Base-by-base conservation (phyloP, 805 yeast genomes). In the Priceomyces carsonii region DNA sequence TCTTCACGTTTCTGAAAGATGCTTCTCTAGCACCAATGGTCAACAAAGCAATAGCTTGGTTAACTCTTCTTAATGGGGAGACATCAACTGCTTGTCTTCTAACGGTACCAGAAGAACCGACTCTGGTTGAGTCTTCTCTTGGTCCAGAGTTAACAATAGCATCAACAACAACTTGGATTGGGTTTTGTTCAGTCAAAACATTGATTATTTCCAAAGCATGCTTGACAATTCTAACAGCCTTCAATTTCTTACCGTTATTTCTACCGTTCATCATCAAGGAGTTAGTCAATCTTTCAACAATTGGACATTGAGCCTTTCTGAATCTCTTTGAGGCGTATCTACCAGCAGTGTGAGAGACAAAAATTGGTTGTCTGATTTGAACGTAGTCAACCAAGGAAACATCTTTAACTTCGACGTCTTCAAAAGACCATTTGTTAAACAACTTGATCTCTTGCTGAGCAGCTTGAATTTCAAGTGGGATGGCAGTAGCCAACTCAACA, bases 41-140 rank as follows among this genome's bases (percentile, higher is more conserved):
- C 75, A 93, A 78, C 69, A 93, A 82, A 66, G 99, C 80, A 66
- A 93, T 81, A 64, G 99, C 95, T 79, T 93, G 98, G 96, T 93
- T 93, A 61, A 93, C 97, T 82, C 99, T 91, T 85, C 99, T 90
- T 73, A 93, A 83, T 69, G 99, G 99, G 67, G 99, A 90, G 55
- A 93, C 99, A 88, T 93, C 99, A 71, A 93, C 99, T 58, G 99
- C 99, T 80, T 95, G 99, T 85, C 99, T 89, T 86, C 99, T 93
- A 64, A 95, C 99, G 69, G 98, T 87, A 86, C 99, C 99, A 66
- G 97, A 90, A 69, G 97, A 90, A 79, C 99, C 99, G 63, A 95
- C 91, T 87, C 99, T 90, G 82, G 99, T 93, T 68, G 98, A 88
- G 78, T 93, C 99, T 83, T 93, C 99, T 83, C 99, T 89, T 75